These are phyloP conservation scores for Bacidia rubella DNA, from an alignment of 495 filamentous ascomycete species.

Conservation along the genomic window DNA sequence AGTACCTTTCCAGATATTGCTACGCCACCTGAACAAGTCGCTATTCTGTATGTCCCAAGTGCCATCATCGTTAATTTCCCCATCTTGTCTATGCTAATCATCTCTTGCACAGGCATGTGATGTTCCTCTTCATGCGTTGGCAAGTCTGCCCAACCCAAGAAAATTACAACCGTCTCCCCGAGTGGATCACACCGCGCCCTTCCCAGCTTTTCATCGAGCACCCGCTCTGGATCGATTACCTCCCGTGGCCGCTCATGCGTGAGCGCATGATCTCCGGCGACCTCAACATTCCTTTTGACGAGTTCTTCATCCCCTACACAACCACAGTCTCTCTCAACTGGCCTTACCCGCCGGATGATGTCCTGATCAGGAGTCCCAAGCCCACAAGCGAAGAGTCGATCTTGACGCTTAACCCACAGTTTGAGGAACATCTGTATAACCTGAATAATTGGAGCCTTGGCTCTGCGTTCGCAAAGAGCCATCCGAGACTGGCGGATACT, in stretches of 20 bases:
- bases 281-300: constrained; percentile 42
- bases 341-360: constrained; percentile 56
- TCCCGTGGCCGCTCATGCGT: constrained; percentile 64
- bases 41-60: constrained; percentile 36
- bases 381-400: constrained; percentile 28
- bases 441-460: constrained; percentile 70
- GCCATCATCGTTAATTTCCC: neutral
- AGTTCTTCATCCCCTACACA: constrained; percentile 70
- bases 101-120: constrained; percentile 36
- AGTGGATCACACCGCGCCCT: constrained; percentile 48
- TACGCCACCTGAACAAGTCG: constrained; percentile 60
- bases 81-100: neutral
- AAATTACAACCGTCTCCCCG: constrained; percentile 58
- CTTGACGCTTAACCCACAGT: constrained; percentile 63
- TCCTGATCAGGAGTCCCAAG: constrained; percentile 41
- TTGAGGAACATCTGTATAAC: constrained; percentile 56
- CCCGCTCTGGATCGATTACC: constrained; percentile 64
- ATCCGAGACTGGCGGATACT: constrained; percentile 46
- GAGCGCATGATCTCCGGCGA: constrained; percentile 41
- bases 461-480: constrained; percentile 46
- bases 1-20: constrained; percentile 57
- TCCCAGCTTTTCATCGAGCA: constrained; percentile 50
- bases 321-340: constrained; percentile 60
- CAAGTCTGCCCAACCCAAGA: constrained; percentile 58
- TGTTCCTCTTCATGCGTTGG: constrained; percentile 81